Conservation (phyloP, 345 rosid species). For the Brassica napus region Da-Ae NC_063447.1:565001-565500, state of each 20-base stretch:
- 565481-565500: conserved; percentile 10
- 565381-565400: not conserved
- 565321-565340: not conserved
- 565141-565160: too few relatives aligned
- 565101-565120: too few relatives aligned
- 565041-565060: too few relatives aligned
- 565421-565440: not conserved
- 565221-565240: not conserved
- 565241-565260: not conserved
- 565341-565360: not conserved
- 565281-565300: not conserved
- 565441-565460: conserved; percentile 46
- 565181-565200: too few relatives aligned
- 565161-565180: too few relatives aligned
- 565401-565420: not conserved
- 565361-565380: not conserved
- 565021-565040: too few relatives aligned
- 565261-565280: not conserved
- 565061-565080: too few relatives aligned
- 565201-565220: too few relatives aligned
- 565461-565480: conserved; percentile 48
- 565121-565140: too few relatives aligned
- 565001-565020: too few relatives aligned
- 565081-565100: too few relatives aligned
- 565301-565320: not conserved